Conservation (phyloP, 371 early-diverging fungal species). For the Actinomucor elegans region DNA sequence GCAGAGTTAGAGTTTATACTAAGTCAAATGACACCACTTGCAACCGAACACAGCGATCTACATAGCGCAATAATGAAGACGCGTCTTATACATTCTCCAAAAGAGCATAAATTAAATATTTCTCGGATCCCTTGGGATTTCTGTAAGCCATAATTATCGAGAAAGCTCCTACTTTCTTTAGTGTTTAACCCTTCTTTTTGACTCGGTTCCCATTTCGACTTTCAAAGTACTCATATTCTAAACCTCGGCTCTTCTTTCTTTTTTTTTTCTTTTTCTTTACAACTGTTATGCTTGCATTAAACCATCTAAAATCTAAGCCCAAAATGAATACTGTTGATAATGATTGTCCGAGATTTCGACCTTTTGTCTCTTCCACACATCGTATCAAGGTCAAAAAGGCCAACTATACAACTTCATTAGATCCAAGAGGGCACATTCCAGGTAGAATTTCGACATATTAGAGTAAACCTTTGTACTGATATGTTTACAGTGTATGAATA, state of each 20-base stretch:
- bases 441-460: conserved; percentile 47
- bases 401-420: conserved; percentile 63
- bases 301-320: neutral
- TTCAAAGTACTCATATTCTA: neutral
- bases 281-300: neutral
- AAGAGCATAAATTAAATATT: conserved; percentile 26
- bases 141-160: no score
- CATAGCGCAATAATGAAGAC: no score
- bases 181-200: neutral
- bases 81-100: conserved; percentile 20
- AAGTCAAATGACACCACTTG: no score
- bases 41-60: no score
- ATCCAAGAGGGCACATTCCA: conserved; percentile 68
- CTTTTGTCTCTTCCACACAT: conserved; percentile 20
- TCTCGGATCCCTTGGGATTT: conserved; percentile 12
- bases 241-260: neutral
- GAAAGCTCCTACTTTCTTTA: conserved; percentile 1
- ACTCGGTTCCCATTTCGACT: neutral
- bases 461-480: conserved; percentile 6
- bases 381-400: conserved; percentile 27
- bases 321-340: conserved; percentile 15
- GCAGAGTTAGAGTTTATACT: no score
- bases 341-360: conserved; percentile 30
- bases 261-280: conserved; percentile 2
- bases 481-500: conserved; percentile 56